Base-by-base conservation (phyloP, 1,284 basidiomycete genomes). In the Leccinum pseudoinsigne region DNA sequence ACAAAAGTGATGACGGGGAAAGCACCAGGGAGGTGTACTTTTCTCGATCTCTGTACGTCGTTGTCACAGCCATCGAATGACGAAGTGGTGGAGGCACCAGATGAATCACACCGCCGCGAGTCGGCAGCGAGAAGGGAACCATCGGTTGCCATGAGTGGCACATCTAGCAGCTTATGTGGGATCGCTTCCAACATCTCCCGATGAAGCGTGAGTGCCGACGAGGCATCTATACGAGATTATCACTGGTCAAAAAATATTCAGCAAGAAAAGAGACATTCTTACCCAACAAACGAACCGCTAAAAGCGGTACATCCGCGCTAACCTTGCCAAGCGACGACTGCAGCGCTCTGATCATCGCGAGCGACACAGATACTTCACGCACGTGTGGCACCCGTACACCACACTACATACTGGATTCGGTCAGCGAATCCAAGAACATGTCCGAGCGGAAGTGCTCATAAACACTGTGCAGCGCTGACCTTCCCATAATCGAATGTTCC, bases 151-250 rank as follows among this genome's bases (percentile, higher is more conserved):
- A 31, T 31, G 31, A 31, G 31, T 31, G 31, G 31, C 31, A 31
- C 31, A 31, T 31, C 31, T 31, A 31, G 1, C 31, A 90, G 86
- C 74, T 94, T 93, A 70, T 86, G 78, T 2, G 81, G 78, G 38
- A 91, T 87, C 18, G 83, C 84, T 66, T 93, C 90, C 4, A 92
- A 72, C 80, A 92, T 84, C 73, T 97, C 94, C 31, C 92, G 83
- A 11, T 88, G 86, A 1, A 31, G 31, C 31, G 31, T 31, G 31
- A 31, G 96, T 12, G 91, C 86, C 1, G 88, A 79, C 26, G 86
- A 87, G 61, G 80, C 81, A 76, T 94, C 90, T 90, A 38, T 42
- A 31, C 31, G 31, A 31, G 31, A 31, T 31, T 31, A 31, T 31
- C 61, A 10, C 50, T 14, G 21, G 10, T 51, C 45, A 26, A 38